Evolutionary conservation across 2,329 filamentous ascomycete genomes (phyloP), one percentile per base, ranked within the genome.

Genomic region (Hypoxylon sp.): DNA sequence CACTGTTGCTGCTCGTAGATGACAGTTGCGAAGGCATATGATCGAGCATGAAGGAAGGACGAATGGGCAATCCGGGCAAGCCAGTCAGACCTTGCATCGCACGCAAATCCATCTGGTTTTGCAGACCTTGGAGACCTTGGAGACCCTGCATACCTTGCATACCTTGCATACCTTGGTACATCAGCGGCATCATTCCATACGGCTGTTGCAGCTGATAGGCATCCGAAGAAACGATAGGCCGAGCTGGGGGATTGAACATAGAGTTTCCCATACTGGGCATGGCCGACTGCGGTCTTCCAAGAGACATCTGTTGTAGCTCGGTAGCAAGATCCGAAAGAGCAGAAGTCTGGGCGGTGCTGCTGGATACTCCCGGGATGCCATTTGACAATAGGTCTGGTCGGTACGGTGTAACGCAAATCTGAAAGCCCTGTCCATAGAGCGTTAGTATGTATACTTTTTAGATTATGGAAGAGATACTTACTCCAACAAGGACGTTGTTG

Each of bases 401-500:
- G 51, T 74, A 71, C 49, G 75, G 50, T 15, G 65, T 59, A 44
- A 71, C 68, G 59, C 74, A 75, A 41, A 74, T 67, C 50, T 76
- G 73, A 55, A 72, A 65, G 1, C 69, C 71, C 72, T 75, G 28
- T 50, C 51, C 6, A 3, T 19, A 44, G 24, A 26, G 13, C 30
- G 17, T 62, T 17, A 62, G 69, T 55, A 17, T 59, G 24, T 22
- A 28, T 47, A 34, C 26, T 3, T 37, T 41, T n/a, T 13, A 13
- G 13, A 30, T 26, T 15, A 13, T 32, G 26, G 20, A 48, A 39
- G 10, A 13, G n/a, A 6, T 32, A 67, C 78, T 73, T 68, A 81
- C 79, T 50, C 78, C 72, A 39, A 79, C 59, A 2, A 76, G 73
- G 15, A 73, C 54, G 10, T 79, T 77, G 47, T 81, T 79, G 46